Conservation (phyloP, 2,329 filamentous ascomycete genomes). For the Pseudocercospora eumusae region DNA sequence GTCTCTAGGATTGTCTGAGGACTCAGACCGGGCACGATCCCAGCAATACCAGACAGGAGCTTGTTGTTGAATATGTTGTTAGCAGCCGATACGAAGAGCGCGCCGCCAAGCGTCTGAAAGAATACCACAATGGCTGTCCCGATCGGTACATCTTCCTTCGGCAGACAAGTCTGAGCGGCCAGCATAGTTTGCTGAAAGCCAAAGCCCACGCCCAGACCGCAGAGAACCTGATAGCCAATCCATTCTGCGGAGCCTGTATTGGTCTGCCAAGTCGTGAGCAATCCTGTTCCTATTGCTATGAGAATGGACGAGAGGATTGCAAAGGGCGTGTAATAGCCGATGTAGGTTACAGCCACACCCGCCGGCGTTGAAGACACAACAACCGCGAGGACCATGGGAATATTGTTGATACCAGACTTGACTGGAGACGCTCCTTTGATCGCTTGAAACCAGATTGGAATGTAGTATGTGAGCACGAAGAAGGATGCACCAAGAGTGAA, state of each 20-base stretch:
- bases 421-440: constrained; percentile 50
- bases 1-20: constrained; percentile 39
- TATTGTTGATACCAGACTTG: constrained; percentile 50
- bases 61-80: constrained; percentile 43
- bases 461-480: constrained; percentile 49
- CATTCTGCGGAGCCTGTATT: constrained; percentile 44
- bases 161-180: constrained; percentile 36
- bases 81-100: constrained; percentile 45
- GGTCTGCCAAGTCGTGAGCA: constrained; percentile 48
- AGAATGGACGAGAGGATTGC: constrained; percentile 45
- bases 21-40: constrained; percentile 10
- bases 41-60: constrained; percentile 11
- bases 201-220: constrained; percentile 43
- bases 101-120: constrained; percentile 46
- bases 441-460: constrained; percentile 52
- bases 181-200: constrained; percentile 47
- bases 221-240: constrained; percentile 40
- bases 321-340: constrained; percentile 40
- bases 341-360: constrained; percentile 14
- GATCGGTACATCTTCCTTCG: constrained; percentile 39
- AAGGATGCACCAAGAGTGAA: constrained; percentile 47
- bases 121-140: constrained; percentile 46
- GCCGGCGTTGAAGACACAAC: constrained; percentile 11
- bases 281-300: constrained; percentile 50
- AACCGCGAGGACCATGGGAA: constrained; percentile 44